Base-by-base conservation (phyloP, 331 rosid genomes). In the Malus hybrid region DNA sequence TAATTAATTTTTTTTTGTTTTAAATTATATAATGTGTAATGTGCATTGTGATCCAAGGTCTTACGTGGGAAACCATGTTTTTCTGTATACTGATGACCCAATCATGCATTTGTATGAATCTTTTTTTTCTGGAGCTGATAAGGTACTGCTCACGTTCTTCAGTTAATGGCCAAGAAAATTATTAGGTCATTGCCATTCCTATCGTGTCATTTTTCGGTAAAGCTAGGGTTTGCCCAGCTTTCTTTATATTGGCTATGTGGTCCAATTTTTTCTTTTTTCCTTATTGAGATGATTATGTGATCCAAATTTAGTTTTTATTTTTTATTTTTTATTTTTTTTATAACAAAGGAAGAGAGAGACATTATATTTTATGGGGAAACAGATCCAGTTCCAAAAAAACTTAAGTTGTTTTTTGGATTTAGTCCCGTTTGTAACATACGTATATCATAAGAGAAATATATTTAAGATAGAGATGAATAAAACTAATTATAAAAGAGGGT, bases 21-120 rank as follows among this genome's bases (percentile, higher is more conserved):
- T 27, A 27, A 4, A 10, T 60, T 60, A 6, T 24, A 60, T 31
- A 61, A 18, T 13, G 5, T 12, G 33, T 28, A 6, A 15, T 65
- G 70, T 44, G 72, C 57, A 18, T 34, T 24, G 4, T 48, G 62
- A 48, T 69, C 59, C 73, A 33, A 34, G 10, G 28, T 66, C 70
- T 46, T 69, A 46, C 73, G 73, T 69, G 60, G 33, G 73, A 69
- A 69, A 69, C 28, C 73, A 28, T 27, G 13, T 31, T 27, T 48
- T 4, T 27, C 18, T 24, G 10, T 12, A 11, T 67, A 3, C 18
- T 39, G n/a, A 3, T 14, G 50, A 68, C 48, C 57, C 56, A 44
- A 42, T 1, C 19, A 68, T 67, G 34, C 46, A 65, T 11, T 64
- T 31, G 34, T 65, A 19, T 46, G 24, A 55, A 19, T 19, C 24